Percentiles rank a stretch among this genome's conserved stretches.
phyloP scores from a whole-genome alignment of 306 rosid genomes.

The Cucurbita ficifolia region DNA sequence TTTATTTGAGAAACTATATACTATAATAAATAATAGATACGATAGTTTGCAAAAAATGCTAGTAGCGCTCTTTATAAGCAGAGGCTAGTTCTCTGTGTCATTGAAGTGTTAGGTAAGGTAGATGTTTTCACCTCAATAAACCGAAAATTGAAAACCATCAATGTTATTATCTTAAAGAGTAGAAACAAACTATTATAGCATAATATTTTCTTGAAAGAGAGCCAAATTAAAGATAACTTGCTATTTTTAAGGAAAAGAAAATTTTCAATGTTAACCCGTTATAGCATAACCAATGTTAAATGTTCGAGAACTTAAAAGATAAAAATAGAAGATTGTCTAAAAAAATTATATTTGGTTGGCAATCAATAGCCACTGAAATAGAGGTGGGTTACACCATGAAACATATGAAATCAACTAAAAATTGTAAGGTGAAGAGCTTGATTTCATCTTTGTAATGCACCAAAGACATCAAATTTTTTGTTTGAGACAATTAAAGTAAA shows the following conservation, averaged over 20 bases:
- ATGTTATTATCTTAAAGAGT: background rate
- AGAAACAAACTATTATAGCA: too few species aligned
- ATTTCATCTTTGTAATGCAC: background rate
- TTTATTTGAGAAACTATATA: too few species aligned
- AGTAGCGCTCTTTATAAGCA: too few species aligned
- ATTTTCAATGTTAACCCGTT: background rate
- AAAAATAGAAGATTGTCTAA: background rate
- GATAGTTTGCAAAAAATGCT: too few species aligned
- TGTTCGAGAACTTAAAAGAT: background rate
- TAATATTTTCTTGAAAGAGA: background rate
- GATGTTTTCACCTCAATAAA: constrained; percentile 46
- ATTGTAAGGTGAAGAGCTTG: background rate
- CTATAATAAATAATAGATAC: too few species aligned
- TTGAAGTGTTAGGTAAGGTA: constrained; percentile 62
- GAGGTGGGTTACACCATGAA: background rate
- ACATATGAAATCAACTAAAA: background rate
- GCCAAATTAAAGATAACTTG: background rate
- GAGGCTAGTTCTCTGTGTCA: constrained; percentile 45
- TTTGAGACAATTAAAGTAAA: background rate
- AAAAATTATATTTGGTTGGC: too few species aligned
- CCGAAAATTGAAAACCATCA: background rate
- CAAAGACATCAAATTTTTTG: background rate
- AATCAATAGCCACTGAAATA: too few species aligned
- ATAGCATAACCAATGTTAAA: background rate
- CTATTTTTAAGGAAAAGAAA: background rate